A percentile compares a stretch with the other conserved stretches of the same genome.
phyloP scores from a whole-genome alignment of 805 yeast species.

The Wickerhamiella hasegawae region DNA sequence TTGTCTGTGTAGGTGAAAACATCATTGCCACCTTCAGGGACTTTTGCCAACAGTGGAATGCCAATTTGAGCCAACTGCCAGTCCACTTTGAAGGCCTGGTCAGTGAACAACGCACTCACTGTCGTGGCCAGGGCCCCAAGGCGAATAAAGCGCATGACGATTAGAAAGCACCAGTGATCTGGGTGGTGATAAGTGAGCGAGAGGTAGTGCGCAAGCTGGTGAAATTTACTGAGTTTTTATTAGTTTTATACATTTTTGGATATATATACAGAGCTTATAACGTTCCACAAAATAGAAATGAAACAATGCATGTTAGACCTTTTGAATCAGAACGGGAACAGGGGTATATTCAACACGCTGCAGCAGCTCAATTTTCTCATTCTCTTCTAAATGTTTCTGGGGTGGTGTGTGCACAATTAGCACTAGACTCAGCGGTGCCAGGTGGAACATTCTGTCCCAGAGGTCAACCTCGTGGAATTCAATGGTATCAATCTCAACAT shows the following conservation, averaged over 20 bases:
- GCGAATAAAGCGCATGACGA: too few relatives aligned
- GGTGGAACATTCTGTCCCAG: neutral
- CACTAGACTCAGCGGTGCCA: conserved; percentile 2
- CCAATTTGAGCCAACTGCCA: conserved; percentile 20
- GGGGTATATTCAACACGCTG: conserved; percentile 10
- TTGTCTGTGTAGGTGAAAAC: conserved; percentile 13
- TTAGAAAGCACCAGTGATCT: too few relatives aligned
- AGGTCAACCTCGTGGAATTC: conserved; percentile 3
- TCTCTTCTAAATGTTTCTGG: neutral
- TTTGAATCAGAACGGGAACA: conserved; percentile 7
- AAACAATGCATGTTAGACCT: conserved; percentile 2
- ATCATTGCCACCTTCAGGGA: conserved; percentile 5
- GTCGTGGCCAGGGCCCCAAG: conserved; percentile 3
- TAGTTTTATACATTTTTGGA: neutral
- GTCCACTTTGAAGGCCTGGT: conserved; percentile 21
- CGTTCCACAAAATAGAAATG: neutral
- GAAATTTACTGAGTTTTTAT: too few relatives aligned
- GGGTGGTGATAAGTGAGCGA: too few relatives aligned
- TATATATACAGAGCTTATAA: neutral
- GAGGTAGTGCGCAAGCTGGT: too few relatives aligned
- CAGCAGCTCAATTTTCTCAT: conserved; percentile 1
- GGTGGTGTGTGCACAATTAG: conserved; percentile 1
- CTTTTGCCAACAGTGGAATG: conserved; percentile 6
- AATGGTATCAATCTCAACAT: conserved; percentile 2
- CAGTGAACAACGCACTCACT: conserved; percentile 19